Conservation (phyloP, 1,284 basidiomycete genomes). For the Trametes versicolor region DNA sequence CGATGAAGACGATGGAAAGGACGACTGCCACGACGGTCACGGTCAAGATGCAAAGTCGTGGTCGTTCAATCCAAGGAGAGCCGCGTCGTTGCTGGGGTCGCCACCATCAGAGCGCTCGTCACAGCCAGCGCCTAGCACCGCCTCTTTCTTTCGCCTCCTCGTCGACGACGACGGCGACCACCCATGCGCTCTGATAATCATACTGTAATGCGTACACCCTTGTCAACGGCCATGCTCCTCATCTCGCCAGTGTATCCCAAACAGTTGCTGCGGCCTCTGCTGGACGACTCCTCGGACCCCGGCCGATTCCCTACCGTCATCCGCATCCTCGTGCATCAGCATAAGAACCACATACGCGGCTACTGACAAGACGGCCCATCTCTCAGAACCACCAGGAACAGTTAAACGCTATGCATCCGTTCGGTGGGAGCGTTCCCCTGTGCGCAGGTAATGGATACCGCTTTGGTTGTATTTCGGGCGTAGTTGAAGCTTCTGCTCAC, state of each 20-base stretch:
- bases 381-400: too few relatives aligned
- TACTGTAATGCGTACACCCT: too few relatives aligned
- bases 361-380: background rate
- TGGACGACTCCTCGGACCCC: background rate
- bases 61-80: slow-evolving; percentile 69
- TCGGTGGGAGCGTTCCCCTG: background rate
- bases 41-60: slow-evolving; percentile 20
- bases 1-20: slow-evolving; percentile 30
- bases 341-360: background rate
- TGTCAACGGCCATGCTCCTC: too few relatives aligned
- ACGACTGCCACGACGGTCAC: slow-evolving; percentile 29
- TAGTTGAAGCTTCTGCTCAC: background rate
- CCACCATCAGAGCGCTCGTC: slow-evolving; percentile 17
- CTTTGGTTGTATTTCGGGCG: background rate
- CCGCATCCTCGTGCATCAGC: background rate
- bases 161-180: background rate
- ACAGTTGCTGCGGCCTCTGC: background rate
- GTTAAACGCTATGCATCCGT: background rate
- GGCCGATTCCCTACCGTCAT: background rate
- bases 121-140: slow-evolving; percentile 15
- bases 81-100: slow-evolving; percentile 23
- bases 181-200: background rate
- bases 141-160: slow-evolving; percentile 6
- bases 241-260: too few relatives aligned
- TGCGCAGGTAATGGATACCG: too few relatives aligned